Conservation (phyloP, 108 stramenopile species). For the Ochromonas danica region DNA sequence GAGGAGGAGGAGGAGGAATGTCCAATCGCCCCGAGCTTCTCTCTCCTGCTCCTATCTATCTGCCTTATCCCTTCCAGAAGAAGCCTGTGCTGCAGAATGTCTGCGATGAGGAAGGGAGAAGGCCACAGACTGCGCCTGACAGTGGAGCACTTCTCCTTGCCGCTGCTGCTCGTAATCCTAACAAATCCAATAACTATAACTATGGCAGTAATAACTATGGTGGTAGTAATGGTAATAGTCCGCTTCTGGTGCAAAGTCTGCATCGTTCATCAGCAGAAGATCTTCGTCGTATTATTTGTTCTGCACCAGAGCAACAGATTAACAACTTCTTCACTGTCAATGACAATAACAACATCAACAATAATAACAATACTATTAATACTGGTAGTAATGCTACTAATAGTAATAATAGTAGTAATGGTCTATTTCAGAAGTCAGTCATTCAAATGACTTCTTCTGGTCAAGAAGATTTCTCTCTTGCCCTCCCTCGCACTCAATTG, state of each 20-base stretch:
- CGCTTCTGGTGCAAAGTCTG: no score
- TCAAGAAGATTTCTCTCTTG: no score
- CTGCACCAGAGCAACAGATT: not conserved
- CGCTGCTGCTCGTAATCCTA: not conserved
- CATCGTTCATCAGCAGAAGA: not conserved
- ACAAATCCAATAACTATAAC: not conserved
- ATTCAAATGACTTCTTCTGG: no score
- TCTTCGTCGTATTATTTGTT: no score
- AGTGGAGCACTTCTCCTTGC: not conserved
- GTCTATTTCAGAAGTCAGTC: not conserved
- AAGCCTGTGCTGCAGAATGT: no score
- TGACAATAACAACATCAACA: not conserved
- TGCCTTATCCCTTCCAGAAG: no score
- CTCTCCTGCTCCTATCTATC: no score
- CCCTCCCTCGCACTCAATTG: no score
- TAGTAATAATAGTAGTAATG: not conserved
- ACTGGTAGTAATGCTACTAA: not conserved
- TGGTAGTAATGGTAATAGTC: not conserved
- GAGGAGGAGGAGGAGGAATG: no score
- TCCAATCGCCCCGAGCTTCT: no score
- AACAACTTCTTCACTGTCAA: not conserved
- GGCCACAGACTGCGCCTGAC: no score
- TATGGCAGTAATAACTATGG: not conserved
- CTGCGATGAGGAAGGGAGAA: no score
- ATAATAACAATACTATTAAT: not conserved